Evolutionary conservation across 148 eudicot species (phyloP), one percentile per base, ranked within the genome.

Genomic region (Cornus kousa): DNA sequence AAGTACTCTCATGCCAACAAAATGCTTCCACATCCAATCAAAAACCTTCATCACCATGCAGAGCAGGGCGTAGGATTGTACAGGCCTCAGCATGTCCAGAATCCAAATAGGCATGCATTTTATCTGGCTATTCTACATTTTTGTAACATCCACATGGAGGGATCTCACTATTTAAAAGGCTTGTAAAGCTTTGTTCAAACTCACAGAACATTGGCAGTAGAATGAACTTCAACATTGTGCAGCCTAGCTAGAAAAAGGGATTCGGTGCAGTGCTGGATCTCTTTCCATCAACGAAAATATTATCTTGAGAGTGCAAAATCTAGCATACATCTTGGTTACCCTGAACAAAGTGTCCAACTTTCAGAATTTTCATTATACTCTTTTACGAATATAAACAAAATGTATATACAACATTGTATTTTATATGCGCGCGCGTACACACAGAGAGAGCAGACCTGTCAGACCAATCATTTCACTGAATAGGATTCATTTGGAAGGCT

Each of bases 401-500:
- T 35, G 37, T 35, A 35, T 2, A 35, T 35, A 35, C 37, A 35
- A 35, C 0, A 35, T 2, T 35, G 37, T 43, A 43, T 43, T 6
- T 43, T 6, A 43, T 43, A 43, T 43, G 48, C 48, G 5, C 1
- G 6, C 3, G 37, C 37, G 5, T 4, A 43, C 48, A 43, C 48
- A 43, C 48, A 70, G 31, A 43, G 73, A 40, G 73, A 20, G 53
- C 1, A 46, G 10, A 71, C 74, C 59, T 31, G 24, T 23, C 43
- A 9, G 60, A 77, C 9, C 7, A 13, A 70, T 55, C 35, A 37
- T 37, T 78, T 62, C 14, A 65, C 22, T 68, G 40, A 46, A 68
- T 16, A 65, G 87, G 80, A 76, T 86, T 85, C 93, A 92, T 89
- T 68, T 83, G 94, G 81, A 79, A 94, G 43, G 90, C 74, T 43